Conservation (phyloP, 2,329 filamentous ascomycete species). For the Calonectria hongkongensis region DNA sequence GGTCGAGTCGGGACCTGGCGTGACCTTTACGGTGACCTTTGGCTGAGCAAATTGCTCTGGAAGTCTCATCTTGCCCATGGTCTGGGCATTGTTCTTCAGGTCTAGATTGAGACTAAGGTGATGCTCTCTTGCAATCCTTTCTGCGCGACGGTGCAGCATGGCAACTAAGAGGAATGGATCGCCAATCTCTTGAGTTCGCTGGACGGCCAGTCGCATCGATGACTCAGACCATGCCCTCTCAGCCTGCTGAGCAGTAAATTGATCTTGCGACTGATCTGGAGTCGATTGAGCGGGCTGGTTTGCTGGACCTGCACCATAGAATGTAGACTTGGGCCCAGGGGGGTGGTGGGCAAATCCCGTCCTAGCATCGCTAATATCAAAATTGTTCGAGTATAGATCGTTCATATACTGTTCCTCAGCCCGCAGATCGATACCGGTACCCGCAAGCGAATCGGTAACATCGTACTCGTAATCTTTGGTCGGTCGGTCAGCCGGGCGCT, state of each 20-base stretch:
- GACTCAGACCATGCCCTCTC: constrained; percentile 80
- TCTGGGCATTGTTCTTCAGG: constrained; percentile 66
- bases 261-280: constrained; percentile 73
- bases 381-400: constrained; percentile 75
- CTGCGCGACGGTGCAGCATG: constrained; percentile 74
- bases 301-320: constrained; percentile 79
- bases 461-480: constrained; percentile 81
- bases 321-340: constrained; percentile 72
- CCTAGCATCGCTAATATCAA: constrained; percentile 68
- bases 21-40: constrained; percentile 71
- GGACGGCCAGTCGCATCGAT: constrained; percentile 75
- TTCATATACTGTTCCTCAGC: constrained; percentile 91
- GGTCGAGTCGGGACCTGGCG: constrained; percentile 77
- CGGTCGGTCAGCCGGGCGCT: constrained; percentile 76
- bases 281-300: constrained; percentile 75
- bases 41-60: constrained; percentile 71
- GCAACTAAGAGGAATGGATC: constrained; percentile 83
- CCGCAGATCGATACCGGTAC: constrained; percentile 89
- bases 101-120: constrained; percentile 75
- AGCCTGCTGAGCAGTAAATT: constrained; percentile 79
- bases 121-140: constrained; percentile 75
- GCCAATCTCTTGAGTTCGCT: constrained; percentile 80
- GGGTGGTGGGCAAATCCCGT: constrained; percentile 71
- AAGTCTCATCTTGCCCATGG: constrained; percentile 69
- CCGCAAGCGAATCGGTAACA: constrained; percentile 87